Conservation (phyloP, 805 yeast genomes). For the Candida hispaniensis region DNA sequence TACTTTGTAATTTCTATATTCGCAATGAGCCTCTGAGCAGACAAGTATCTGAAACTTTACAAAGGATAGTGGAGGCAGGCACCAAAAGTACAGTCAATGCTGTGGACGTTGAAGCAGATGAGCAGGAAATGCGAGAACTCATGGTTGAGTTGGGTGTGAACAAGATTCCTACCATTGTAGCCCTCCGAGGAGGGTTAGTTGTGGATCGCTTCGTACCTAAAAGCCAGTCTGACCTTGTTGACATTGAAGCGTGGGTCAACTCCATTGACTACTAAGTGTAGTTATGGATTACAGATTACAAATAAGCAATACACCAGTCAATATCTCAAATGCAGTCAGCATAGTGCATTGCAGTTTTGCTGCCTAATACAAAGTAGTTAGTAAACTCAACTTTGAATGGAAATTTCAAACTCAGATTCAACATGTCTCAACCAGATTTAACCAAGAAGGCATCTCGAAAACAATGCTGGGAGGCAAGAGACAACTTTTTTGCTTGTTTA, state of each 20-base stretch:
- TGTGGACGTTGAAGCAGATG: slow-evolving; percentile 66
- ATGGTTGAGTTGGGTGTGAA: slow-evolving; percentile 45
- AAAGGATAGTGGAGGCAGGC: slow-evolving; percentile 39
- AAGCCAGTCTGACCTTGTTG: slow-evolving; percentile 23
- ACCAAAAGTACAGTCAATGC: slow-evolving; percentile 44
- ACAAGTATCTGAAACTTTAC: slow-evolving; percentile 51
- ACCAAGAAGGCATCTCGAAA: slow-evolving; percentile 56
- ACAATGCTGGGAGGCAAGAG: slow-evolving; percentile 87
- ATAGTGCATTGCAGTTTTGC: too few relatives aligned
- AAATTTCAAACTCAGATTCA: too few relatives aligned
- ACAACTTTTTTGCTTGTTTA: slow-evolving; percentile 62
- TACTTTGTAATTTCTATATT: slow-evolving; percentile 60
- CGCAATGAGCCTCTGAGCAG: slow-evolving; percentile 54
- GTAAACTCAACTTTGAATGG: too few relatives aligned
- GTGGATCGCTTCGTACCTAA: slow-evolving; percentile 30
- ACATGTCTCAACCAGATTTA: too few relatives aligned
- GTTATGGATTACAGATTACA: too few relatives aligned
- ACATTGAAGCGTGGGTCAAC: slow-evolving; percentile 35
- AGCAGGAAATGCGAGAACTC: slow-evolving; percentile 49
- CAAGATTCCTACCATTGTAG: slow-evolving; percentile 55
- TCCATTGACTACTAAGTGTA: too few relatives aligned
- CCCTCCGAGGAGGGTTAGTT: slow-evolving; percentile 55
- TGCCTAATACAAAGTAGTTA: neutral
- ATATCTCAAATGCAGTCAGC: too few relatives aligned
- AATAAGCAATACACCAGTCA: slow-evolving; percentile 34